These are phyloP conservation scores for Ilex asprella DNA, from an alignment of 257 asterid species.

Conservation along the genomic window DNA sequence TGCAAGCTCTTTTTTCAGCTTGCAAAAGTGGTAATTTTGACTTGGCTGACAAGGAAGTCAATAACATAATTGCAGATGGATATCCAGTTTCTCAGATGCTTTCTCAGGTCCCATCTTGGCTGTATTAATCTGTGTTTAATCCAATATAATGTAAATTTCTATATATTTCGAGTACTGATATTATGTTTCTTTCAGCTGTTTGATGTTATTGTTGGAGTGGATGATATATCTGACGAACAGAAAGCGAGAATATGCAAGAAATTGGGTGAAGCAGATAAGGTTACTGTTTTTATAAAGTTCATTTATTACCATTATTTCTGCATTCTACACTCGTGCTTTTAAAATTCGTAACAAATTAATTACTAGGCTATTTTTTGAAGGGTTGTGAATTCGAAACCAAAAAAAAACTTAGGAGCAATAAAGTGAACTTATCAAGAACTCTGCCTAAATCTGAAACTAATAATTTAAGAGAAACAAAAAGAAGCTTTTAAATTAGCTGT, in stretches of 20 bases:
- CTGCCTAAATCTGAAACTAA: no score
- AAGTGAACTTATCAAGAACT: no score
- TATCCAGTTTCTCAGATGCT: constrained; percentile 91
- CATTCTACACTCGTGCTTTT: no score
- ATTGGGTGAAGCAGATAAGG: constrained; percentile 94
- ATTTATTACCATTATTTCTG: background rate
- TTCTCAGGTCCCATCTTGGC: constrained; percentile 54
- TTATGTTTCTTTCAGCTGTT: constrained; percentile 49
- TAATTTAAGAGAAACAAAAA: no score
- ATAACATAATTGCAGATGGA: constrained; percentile 83
- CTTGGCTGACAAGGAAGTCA: constrained; percentile 76
- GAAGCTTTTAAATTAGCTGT: no score
- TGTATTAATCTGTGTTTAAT: constrained; percentile 3
- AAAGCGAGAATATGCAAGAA: constrained; percentile 91
- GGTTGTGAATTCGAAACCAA: no score
- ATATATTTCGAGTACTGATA: constrained; percentile 20
- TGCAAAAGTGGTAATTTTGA: constrained; percentile 82
- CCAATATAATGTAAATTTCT: background rate
- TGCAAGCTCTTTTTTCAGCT: constrained; percentile 55
- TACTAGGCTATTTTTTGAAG: no score
- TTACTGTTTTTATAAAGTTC: constrained; percentile 9
- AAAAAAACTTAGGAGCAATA: no score
- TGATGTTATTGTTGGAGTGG: constrained; percentile 61
- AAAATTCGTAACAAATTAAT: no score
- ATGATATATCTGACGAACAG: constrained; percentile 65